Base-by-base conservation (phyloP, 2,329 filamentous ascomycete species). In the Triangularia setosa region DNA sequence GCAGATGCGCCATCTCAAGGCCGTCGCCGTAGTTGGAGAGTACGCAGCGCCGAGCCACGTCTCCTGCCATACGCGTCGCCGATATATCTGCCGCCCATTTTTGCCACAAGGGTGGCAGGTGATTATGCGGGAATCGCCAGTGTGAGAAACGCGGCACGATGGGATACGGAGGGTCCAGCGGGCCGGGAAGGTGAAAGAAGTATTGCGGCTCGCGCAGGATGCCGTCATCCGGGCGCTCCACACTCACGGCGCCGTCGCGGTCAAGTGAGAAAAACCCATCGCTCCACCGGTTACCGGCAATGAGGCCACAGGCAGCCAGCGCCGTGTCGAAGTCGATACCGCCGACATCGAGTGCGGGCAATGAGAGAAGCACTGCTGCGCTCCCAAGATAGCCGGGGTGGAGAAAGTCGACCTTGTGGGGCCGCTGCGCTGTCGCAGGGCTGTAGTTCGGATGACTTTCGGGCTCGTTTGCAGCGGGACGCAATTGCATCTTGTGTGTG, bases 271-370 rank as follows among this genome's bases (percentile, higher is more conserved):
- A 65, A 48, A 60, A 65, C 21, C 59, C 56, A 60, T 59, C 48
- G 12, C 25, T 35, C 58, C 56, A 66, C 58, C 40, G 55, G 33
- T 64, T 64, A 44, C 59, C 44, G 30, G 64, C 55, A 40, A 64
- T n/a, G 16, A 66, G 44, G 25, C 64, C 48, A 52, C 59, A 66
- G 28, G 64, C 59, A 40, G 28, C 33, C 11, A 66, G 59, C 16
- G 64, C 62, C 16, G 62, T 66, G 56, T 66, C 62, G 25, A 56
- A 66, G 33, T 62, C 44, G 21, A 64, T 58, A 52, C 62, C 62
- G 61, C 55, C 62, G 12, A 61, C 44, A 28, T 64, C 62, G 52
- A 64, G 59, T 25, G 28, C 54, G 18, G 33, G 64, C 14, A 64
- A 58, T 23, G 62, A 66, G 24, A 66, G 59, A 61, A 66, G 33